A percentile compares a stretch with the other conserved stretches of the same genome.
Evolutionary conservation across 345 rosid genomes (phyloP).

Genomic region (Odontarrhena argentea): DNA sequence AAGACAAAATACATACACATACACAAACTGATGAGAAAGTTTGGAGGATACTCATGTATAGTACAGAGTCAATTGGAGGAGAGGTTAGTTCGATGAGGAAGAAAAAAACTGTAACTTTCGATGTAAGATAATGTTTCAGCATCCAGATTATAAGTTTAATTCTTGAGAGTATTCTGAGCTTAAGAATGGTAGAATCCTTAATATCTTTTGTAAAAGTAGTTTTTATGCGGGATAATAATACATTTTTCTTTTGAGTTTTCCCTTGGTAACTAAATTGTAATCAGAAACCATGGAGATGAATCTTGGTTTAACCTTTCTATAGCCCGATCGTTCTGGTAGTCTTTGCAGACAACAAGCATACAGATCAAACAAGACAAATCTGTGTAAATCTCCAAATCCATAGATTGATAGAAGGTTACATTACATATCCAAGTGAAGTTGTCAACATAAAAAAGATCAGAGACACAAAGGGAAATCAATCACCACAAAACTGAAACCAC

Average conservation of each 20-base stretch:
- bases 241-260: slow-evolving; percentile 7
- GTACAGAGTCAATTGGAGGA: slow-evolving; percentile 17
- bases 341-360: background rate
- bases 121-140: slow-evolving; percentile 29
- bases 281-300: slow-evolving; percentile 15
- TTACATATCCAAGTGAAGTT: slow-evolving; percentile 20
- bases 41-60: slow-evolving; percentile 32
- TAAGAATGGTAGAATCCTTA: slow-evolving; percentile 9
- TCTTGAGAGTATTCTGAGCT: background rate
- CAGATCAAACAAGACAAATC: background rate
- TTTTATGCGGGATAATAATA: background rate
- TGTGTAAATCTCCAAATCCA: slow-evolving; percentile 22
- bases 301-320: background rate
- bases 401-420: slow-evolving; percentile 23
- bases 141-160: background rate
- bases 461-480: slow-evolving; percentile 8
- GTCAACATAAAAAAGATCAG: slow-evolving; percentile 18
- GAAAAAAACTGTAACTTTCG: background rate
- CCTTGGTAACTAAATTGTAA: slow-evolving; percentile 19
- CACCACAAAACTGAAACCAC: slow-evolving; percentile 33
- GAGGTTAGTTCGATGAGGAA: slow-evolving; percentile 11
- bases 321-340: too few relatives aligned
- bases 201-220: slow-evolving; percentile 5
- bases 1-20: slow-evolving; percentile 25
- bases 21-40: slow-evolving; percentile 20